Conservation (phyloP, 306 rosid genomes). For the Vigna mungo region DNA sequence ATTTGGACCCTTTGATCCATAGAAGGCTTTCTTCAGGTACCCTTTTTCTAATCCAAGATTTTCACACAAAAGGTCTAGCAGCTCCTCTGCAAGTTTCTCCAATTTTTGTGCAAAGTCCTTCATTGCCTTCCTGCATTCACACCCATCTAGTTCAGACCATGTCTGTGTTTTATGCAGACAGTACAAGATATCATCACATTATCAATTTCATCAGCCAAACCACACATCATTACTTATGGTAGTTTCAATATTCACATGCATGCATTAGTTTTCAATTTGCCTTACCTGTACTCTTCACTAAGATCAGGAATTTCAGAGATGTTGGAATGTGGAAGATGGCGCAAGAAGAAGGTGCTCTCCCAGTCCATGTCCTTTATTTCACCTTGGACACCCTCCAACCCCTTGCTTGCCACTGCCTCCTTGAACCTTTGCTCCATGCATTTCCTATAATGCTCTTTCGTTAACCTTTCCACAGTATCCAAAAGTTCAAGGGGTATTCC, state of each 20-base stretch:
- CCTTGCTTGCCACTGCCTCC: conserved; percentile 9
- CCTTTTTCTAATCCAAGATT: conserved; percentile 16
- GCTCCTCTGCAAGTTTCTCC: conserved; percentile 3
- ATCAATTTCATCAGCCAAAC: background rate
- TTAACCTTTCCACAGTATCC: conserved; percentile 1
- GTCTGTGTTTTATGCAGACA: background rate
- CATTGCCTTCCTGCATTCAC: conserved; percentile 13
- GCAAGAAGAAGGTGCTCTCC: conserved; percentile 21
- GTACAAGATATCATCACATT: background rate
- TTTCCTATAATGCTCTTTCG: conserved; percentile 13
- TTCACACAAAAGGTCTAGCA: conserved; percentile 13
- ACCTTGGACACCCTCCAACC: background rate
- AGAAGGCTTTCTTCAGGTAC: conserved; percentile 7
- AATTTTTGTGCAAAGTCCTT: background rate
- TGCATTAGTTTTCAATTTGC: background rate
- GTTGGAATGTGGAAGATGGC: conserved; percentile 15
- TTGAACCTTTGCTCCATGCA: background rate
- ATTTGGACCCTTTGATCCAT: conserved; percentile 7
- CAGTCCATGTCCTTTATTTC: conserved; percentile 15
- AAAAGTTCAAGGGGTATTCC: conserved; percentile 5
- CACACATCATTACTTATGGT: background rate
- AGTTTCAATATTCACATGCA: background rate
- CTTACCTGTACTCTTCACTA: background rate
- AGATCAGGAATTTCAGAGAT: conserved; percentile 25
- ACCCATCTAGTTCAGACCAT: background rate